Conservation (phyloP, 257 asterid genomes). For the Solanum rostratum region DNA sequence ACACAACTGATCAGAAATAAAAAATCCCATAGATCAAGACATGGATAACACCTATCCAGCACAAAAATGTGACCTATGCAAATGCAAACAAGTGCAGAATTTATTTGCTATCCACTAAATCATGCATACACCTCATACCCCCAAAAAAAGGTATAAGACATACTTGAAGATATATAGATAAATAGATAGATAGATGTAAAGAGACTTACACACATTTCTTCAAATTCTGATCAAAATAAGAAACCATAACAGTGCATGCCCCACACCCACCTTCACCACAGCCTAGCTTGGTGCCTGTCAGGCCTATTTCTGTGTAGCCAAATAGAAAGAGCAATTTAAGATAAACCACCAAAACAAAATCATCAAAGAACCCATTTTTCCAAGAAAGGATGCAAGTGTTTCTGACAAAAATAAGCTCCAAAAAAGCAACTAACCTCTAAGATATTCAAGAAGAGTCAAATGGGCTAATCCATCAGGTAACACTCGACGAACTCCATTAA, state of each 20-base stretch:
- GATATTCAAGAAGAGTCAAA: conserved; percentile 86
- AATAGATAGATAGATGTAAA: conserved; percentile 3
- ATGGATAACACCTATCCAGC: not conserved
- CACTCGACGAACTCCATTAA: conserved; percentile 81
- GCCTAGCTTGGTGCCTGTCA: conserved; percentile 96
- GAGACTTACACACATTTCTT: conserved; percentile 90
- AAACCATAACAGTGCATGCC: conserved; percentile 97
- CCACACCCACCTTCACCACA: conserved; percentile 99
- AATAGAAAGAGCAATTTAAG: not conserved
- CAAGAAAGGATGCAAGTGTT: no score
- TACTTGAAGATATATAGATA: not conserved
- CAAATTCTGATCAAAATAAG: conserved; percentile 57
- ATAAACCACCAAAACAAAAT: not conserved
- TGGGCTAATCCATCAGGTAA: conserved; percentile 90
- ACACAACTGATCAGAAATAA: not conserved
- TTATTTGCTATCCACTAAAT: not conserved
- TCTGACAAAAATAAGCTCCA: not conserved
- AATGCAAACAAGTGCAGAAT: not conserved
- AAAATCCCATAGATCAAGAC: not conserved
- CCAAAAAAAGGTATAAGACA: not conserved
- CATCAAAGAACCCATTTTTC: no score
- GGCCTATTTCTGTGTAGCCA: conserved; percentile 51
- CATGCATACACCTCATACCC: not conserved
- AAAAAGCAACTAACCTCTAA: conserved; percentile 42
- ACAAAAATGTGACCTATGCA: not conserved